Base-by-base conservation (phyloP, 805 yeast genomes). In the Lachancea kluyveri region DNA sequence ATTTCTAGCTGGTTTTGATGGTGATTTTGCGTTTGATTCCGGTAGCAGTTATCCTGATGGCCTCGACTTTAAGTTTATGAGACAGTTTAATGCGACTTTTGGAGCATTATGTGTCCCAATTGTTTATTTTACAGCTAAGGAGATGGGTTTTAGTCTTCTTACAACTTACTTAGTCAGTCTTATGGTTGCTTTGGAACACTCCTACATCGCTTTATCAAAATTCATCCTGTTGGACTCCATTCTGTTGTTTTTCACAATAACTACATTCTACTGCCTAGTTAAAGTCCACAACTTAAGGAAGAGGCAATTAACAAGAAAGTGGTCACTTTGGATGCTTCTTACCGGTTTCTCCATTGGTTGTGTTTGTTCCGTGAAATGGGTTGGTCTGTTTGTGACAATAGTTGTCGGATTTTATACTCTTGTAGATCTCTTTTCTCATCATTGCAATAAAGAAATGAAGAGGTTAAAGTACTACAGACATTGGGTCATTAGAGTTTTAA, bases 201-300 rank as follows among this genome's bases (percentile, higher is more conserved):
- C 94, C 1, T 86, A 84, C 50, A 77, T 84, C 39, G 82, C 92
- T 1, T 70, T 92, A 48, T 87, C 92, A 11, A 81, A 87, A 56
- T 86, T 92, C 55, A 92, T 92, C 45, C 65, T 92, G 37, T 72
- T 92, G 44, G 98, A 92, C 60, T 85, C 96, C 6, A 85, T 87
- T 76, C 73, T 92, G 30, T 67, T 87, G 41, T 80, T 88, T 53
- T 88, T 90, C 69, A 86, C 96, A 8, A 79, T 80, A 30, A 67
- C 87, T n/a, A 80, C 96, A 5, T 68, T 85, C 36, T 79, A 70
- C 53, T 71, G 82, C 43, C 73, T 88, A 53, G 70, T 75, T 31
- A 70, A 81, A 60, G 79, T 85, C 63, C 80, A 84, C 61, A 74
- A 69, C 46, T 64, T 70, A 49, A 59, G 67, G 24, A 68, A 67